Percentiles rank a stretch among this genome's conserved stretches.
phyloP scores from a whole-genome alignment of 2,329 filamentous ascomycete genomes.

The Hymenoscyphus salicellus region DNA sequence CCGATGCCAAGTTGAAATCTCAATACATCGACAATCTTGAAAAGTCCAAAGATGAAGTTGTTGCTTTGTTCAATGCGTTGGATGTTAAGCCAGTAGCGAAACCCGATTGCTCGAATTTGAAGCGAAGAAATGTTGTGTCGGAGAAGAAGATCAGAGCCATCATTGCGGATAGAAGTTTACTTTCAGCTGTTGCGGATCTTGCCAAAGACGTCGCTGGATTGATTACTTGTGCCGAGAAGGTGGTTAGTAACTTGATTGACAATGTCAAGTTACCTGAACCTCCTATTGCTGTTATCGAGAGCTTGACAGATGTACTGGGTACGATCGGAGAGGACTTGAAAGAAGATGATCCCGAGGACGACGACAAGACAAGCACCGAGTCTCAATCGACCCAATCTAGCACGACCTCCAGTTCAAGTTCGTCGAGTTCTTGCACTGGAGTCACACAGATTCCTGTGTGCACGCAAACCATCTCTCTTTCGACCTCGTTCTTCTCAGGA shows the following conservation, averaged over 20 bases:
- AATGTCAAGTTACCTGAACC: constrained; percentile 9
- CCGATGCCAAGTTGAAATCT: constrained; percentile 11
- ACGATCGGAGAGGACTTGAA: constrained; percentile 12
- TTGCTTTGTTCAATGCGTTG: constrained; percentile 9
- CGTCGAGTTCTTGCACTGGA: constrained; percentile 11
- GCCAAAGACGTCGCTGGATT: constrained; percentile 14
- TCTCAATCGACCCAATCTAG: neutral
- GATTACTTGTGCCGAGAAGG: constrained; percentile 14
- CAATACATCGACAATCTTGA: constrained; percentile 13
- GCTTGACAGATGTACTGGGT: constrained; percentile 15
- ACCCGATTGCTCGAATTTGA: constrained; percentile 12
- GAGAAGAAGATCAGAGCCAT: constrained; percentile 15
- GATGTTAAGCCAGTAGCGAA: constrained; percentile 2
- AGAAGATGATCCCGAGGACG: constrained; percentile 7
- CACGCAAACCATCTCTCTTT: constrained; percentile 11
- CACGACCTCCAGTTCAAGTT: neutral
- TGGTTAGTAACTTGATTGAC: constrained; percentile 15
- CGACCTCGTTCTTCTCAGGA: constrained; percentile 11
- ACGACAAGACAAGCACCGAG: neutral
- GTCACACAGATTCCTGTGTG: constrained; percentile 8
- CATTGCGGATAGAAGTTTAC: constrained; percentile 11
- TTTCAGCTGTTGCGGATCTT: constrained; percentile 6
- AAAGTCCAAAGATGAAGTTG: constrained; percentile 5
- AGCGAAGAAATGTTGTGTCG: constrained; percentile 12
- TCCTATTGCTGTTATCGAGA: constrained; percentile 9